phyloP scores from a whole-genome alignment of 179 eudicot species.

The Beta macrorhiza region DNA sequence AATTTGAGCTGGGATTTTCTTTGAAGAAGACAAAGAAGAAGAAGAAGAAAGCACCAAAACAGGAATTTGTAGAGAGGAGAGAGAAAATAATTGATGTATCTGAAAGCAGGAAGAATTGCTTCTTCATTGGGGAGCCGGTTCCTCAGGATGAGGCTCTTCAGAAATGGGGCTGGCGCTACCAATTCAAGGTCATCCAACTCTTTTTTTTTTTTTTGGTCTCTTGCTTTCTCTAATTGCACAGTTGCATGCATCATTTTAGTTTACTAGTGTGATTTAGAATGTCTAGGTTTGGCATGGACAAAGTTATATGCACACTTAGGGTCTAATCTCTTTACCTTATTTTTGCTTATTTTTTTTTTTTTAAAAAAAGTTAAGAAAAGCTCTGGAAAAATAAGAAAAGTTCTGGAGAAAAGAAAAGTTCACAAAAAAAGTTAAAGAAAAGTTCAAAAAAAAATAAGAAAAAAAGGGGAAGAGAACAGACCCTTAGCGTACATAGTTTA shows the following conservation, averaged over 20 bases:
- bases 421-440: too few species aligned
- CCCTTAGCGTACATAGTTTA: background rate
- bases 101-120: slow-evolving; percentile 24
- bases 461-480: background rate
- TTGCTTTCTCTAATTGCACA: background rate
- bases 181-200: slow-evolving; percentile 62
- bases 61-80: slow-evolving; percentile 19
- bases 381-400: too few species aligned
- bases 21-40: slow-evolving; percentile 19
- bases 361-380: too few species aligned
- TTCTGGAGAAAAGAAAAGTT: too few species aligned
- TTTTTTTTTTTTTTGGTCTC: background rate
- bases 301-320: background rate
- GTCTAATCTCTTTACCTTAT: too few species aligned
- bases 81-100: background rate
- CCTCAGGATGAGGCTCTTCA: slow-evolving; percentile 66
- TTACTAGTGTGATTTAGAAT: background rate
- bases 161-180: slow-evolving; percentile 81
- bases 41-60: slow-evolving; percentile 9
- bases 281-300: background rate
- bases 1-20: background rate
- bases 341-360: too few species aligned
- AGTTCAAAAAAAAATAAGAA: too few species aligned
- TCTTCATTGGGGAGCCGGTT: slow-evolving; percentile 71
- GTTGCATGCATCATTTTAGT: background rate